Conservation (phyloP, 2,329 filamentous ascomycete genomes). For the Colletotrichum eleusines region DNA sequence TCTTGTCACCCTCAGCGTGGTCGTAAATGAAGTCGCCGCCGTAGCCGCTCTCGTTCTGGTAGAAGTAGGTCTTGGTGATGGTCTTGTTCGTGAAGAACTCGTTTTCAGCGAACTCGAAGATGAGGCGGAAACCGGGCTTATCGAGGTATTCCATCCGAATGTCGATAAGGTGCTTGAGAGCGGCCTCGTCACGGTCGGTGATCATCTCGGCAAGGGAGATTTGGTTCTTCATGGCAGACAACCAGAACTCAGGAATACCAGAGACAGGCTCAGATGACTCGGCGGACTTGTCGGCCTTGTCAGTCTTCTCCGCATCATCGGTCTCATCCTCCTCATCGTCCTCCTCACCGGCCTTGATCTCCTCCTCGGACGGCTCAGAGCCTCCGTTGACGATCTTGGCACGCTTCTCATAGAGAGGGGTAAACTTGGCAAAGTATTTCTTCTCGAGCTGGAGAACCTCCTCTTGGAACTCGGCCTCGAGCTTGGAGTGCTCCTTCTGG, state of each 20-base stretch:
- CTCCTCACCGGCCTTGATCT: constrained; percentile 88
- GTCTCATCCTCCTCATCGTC: constrained; percentile 77
- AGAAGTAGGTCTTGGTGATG: constrained; percentile 98
- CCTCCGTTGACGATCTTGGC: constrained; percentile 91
- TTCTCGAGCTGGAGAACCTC: constrained; percentile 98
- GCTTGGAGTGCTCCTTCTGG: constrained; percentile 98
- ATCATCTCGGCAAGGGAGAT: constrained; percentile 98
- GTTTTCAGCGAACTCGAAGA: constrained; percentile 97
- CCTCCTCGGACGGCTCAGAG: constrained; percentile 86
- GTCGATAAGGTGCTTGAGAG: constrained; percentile 89
- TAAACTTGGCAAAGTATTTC: constrained; percentile 99
- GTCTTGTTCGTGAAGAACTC: constrained; percentile 98
- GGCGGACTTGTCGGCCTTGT: constrained; percentile 67
- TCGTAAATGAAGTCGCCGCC: constrained; percentile 99
- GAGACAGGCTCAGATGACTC: constrained; percentile 66
- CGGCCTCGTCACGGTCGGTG: constrained; percentile 95
- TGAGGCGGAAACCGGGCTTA: constrained; percentile 96
- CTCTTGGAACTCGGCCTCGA: constrained; percentile 98
- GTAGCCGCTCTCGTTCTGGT: constrained; percentile 98
- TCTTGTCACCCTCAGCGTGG: constrained; percentile 97
- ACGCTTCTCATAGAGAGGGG: constrained; percentile 95
- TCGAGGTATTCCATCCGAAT: constrained; percentile 99
- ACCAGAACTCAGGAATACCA: constrained; percentile 99
- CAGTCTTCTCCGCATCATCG: constrained; percentile 65
- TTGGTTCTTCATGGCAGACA: constrained; percentile 99